Conservation (phyloP, 1,139 yeast genomes). For the Meyerozyma smithsonii region DNA sequence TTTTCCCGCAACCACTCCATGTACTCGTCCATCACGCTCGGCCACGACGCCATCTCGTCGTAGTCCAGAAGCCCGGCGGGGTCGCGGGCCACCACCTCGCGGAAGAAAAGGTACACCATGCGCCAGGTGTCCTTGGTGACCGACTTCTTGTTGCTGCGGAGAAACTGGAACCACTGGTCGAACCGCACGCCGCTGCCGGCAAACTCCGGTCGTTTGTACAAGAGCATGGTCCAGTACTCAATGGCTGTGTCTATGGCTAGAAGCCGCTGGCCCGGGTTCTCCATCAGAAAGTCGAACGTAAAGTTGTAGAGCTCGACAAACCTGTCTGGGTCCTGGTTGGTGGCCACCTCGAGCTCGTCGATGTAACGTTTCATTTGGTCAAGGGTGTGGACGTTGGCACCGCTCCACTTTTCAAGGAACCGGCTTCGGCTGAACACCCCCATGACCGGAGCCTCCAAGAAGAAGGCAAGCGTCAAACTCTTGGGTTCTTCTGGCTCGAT, state of each 20-base stretch:
- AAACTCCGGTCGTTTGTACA: constrained; percentile 24
- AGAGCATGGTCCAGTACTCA: constrained; percentile 73
- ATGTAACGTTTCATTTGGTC: constrained; percentile 48
- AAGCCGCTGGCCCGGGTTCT: constrained; percentile 52
- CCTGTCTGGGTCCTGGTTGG: constrained; percentile 19
- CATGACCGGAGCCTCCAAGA: constrained; percentile 59
- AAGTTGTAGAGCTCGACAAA: constrained; percentile 61
- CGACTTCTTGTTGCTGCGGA: constrained; percentile 27
- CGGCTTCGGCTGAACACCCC: constrained; percentile 51
- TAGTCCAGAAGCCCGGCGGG: constrained; percentile 47
- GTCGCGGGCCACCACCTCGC: constrained; percentile 45
- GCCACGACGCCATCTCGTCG: constrained; percentile 89
- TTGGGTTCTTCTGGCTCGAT: constrained; percentile 69
- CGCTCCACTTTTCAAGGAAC: constrained; percentile 57
- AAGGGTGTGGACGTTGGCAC: constrained; percentile 30
- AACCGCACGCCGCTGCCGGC: constrained; percentile 22
- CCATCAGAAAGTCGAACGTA: constrained; percentile 65
- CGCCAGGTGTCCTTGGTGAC: constrained; percentile 78
- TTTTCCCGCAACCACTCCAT: constrained; percentile 53
- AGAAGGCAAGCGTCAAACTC: constrained; percentile 66
- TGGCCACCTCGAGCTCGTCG: constrained; percentile 26
- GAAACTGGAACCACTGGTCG: constrained; percentile 51
- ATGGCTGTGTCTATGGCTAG: constrained; percentile 60
- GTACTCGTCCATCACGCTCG: constrained; percentile 79
- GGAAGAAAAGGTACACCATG: constrained; percentile 69